Evolutionary conservation across 257 asterid species (phyloP).

Genomic region (Solanum chaucha): DNA sequence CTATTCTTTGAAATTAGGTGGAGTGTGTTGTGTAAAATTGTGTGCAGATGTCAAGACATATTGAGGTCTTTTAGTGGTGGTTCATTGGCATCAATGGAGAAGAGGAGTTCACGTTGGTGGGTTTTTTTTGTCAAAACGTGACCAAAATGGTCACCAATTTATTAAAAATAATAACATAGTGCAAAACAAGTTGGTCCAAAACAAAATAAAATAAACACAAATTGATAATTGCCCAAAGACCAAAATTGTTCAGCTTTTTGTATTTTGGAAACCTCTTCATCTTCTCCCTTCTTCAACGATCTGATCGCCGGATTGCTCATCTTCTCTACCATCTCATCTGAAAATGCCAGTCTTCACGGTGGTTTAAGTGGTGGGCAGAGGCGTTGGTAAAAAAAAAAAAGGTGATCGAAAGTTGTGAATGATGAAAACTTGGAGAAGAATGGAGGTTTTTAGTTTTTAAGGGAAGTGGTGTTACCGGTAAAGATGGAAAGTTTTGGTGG

Average conservation of each 20-base stretch:
- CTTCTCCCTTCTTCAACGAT: neutral
- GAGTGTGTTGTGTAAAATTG: neutral
- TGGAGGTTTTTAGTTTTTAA: neutral
- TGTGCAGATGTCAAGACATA: neutral
- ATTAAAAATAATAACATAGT: neutral
- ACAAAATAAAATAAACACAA: neutral
- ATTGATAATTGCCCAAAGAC: neutral
- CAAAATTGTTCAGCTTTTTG: neutral
- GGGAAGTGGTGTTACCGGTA: neutral
- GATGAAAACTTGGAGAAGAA: neutral
- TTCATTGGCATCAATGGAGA: neutral
- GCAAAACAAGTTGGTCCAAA: neutral
- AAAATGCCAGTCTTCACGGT: neutral
- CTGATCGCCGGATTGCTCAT: neutral
- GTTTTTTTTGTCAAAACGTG: neutral
- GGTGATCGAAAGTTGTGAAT: neutral
- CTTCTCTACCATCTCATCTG: neutral
- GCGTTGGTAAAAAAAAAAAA: neutral
- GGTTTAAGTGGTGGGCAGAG: neutral
- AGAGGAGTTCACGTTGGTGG: neutral
- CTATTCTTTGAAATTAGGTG: neutral
- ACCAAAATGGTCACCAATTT: neutral
- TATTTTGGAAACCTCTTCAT: neutral
- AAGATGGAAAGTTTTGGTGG: neutral
- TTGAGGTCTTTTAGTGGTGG: neutral